Evolutionary conservation across 1,284 basidiomycete species (phyloP), one percentile per base, ranked within the genome.

Genomic region (Grifola frondosa): DNA sequence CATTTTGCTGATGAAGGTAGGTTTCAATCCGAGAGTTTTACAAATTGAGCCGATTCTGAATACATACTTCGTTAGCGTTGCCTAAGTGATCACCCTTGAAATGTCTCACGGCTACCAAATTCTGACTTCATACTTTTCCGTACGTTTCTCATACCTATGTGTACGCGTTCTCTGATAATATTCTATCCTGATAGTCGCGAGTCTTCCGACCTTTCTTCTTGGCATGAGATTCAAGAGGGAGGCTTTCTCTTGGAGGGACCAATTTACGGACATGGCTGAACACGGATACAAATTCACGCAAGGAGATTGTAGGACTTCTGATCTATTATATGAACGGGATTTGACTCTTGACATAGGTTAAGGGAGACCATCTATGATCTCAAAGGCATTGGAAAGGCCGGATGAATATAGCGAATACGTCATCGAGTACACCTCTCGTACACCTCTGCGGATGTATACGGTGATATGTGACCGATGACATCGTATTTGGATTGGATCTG

Each of bases 371-470:
- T 47, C 33, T 8, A 53, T 13, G 56, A 65, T 23, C 46, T 55
- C 4, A 59, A 70, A 31, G 61, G 71, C 34, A 74, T 81, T 54
- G 76, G 77, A 46, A 77, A 78, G 48, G 81, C n/a, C n/a, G n/a
- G n/a, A n/a, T n/a, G 34, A 49, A 11, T n/a, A 38, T 28, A 20
- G 48, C 3, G 41, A 48, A 4, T 34, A 40, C 13, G 21, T 50
- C 17, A 36, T 50, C 37, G 42, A 28, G 37, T 47, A 44, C 39
- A 40, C 34, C 7, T 42, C 49, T 8, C n/a, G 31, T 24, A 41
- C 11, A 34, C 21, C 16, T 11, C 30, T 19, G 40, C 19, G 3
- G 21, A 23, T n/a, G 29, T 29, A 11, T 34, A 41, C 16, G 30
- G 22, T 9, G 40, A 31, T 41, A 20, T 20, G 36, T 26, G n/a